Conservation (phyloP, 768 basidiomycete species). For the Ramaria sp. region DNA sequence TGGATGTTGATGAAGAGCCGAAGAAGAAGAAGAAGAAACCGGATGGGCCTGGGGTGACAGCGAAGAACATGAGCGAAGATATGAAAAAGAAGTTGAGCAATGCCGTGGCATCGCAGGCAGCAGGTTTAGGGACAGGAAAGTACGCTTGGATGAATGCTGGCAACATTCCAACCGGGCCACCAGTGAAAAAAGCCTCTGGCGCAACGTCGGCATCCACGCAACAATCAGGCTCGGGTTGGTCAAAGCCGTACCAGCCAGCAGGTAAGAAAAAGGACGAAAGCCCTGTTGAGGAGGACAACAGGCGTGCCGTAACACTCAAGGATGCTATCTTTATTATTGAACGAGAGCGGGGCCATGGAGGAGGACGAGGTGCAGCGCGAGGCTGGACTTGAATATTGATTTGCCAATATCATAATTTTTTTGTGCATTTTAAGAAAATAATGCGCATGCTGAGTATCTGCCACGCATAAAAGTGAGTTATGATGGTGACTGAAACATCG, state of each 20-base stretch:
- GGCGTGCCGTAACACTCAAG: conserved; percentile 53
- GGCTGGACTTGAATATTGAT: conserved; percentile 41
- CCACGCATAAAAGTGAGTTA: no score
- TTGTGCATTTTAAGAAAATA: no score
- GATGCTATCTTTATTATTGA: conserved; percentile 85
- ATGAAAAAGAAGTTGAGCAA: conserved; percentile 89
- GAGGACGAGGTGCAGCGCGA: conserved; percentile 63
- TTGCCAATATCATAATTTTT: no score
- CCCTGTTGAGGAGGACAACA: conserved; percentile 55
- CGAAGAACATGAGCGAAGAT: conserved; percentile 85
- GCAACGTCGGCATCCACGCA: conserved; percentile 21
- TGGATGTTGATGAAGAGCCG: conserved; percentile 41
- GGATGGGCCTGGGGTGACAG: conserved; percentile 75
- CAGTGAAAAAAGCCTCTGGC: conserved; percentile 21
- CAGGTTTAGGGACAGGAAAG: conserved; percentile 64
- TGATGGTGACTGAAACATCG: no score
- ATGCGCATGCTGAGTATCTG: no score
- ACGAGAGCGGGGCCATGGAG: conserved; percentile 75
- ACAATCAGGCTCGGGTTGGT: conserved; percentile 16
- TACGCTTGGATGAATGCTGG: conserved; percentile 85
- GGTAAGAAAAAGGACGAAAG: conserved; percentile 35
- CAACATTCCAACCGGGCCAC: conserved; percentile 30
- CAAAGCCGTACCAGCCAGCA: conserved; percentile 14
- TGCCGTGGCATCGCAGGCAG: conserved; percentile 78
- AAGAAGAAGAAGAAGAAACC: conserved; percentile 77